Conservation (phyloP, 306 rosid genomes). For the Sicyos edulis region DNA sequence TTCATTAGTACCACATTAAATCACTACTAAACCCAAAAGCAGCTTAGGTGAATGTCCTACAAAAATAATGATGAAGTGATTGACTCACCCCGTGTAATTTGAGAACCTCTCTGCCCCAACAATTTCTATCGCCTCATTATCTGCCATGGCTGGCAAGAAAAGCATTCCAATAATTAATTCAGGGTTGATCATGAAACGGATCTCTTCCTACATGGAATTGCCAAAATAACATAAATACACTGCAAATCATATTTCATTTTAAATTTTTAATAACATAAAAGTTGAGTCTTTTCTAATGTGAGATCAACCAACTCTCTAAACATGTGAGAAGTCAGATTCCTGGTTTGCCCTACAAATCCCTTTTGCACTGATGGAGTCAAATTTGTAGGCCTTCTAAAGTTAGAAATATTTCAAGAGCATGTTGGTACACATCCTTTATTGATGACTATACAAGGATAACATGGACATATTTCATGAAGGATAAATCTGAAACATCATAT, state of each 20-base stretch:
- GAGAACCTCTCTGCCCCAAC: conserved; percentile 89
- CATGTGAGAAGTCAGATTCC: too few species aligned
- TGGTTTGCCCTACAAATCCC: too few species aligned
- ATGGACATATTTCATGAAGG: too few species aligned
- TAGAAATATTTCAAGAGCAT: too few species aligned
- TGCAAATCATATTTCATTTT: neutral
- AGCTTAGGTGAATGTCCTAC: neutral
- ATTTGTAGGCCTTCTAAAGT: too few species aligned
- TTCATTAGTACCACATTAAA: neutral
- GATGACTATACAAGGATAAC: too few species aligned
- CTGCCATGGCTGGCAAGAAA: conserved; percentile 83
- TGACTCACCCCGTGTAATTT: conserved; percentile 71
- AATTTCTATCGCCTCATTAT: conserved; percentile 85
- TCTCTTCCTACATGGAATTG: conserved; percentile 66
- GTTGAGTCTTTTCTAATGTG: too few species aligned
- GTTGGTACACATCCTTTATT: too few species aligned
- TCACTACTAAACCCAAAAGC: neutral
- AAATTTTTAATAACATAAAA: neutral
- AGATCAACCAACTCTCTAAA: too few species aligned
- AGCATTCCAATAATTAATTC: conserved; percentile 85
- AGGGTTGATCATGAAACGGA: conserved; percentile 85
- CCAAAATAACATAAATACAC: conserved; percentile 21
- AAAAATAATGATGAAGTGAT: neutral
- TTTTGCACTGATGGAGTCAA: too few species aligned
- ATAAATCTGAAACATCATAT: too few species aligned